Evolutionary conservation across 2,329 filamentous ascomycete genomes (phyloP), one percentile per base, ranked within the genome.

Genomic region (Endocalyx cinctus): DNA sequence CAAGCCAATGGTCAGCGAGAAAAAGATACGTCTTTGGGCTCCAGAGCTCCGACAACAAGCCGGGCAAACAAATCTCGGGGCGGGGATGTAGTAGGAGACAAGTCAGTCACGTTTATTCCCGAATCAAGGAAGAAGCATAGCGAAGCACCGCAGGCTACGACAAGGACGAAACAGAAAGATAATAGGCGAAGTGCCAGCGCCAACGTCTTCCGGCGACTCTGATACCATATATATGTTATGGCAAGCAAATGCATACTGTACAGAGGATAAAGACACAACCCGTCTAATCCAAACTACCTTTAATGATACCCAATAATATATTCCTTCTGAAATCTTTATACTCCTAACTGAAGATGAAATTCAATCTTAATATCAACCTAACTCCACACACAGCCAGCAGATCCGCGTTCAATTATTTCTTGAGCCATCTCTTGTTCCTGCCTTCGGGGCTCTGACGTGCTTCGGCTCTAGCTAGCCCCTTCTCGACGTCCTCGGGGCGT

Each of bases 91-190:
- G 72, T 76, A 23, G 78, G 78, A 29, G 79, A 81, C 52, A 74
- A 79, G 49, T 72, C 82, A 48, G 72, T 89, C 41, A 82, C 80
- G n/a, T 90, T 89, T 57, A 71, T 80, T 38, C 84, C 84, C 7
- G 68, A 72, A 41, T 69, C 65, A 7, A 69, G 58, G 46, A 75
- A 63, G 57, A 77, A 72, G 50, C 63, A 66, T 54, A 39, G 34
- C 5, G 23, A 52, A 26, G 38, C 39, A 15, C 38, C 41, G 15
- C 38, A 39, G 25, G 26, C 38, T 13, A 42, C 31, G 29, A 33
- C 35, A n/a, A 47, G 48, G 35, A 39, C 47, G 25, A 54, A 45
- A 35, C 51, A 48, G 17, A 55, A 54, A 18, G 64, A 64, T 35
- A 55, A 56, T 35, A 75, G 84, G 50, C 68, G 84, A 50, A 88